phyloP scores from a whole-genome alignment of 306 rosid genomes.

The Macrotyloma uniflorum region DNA sequence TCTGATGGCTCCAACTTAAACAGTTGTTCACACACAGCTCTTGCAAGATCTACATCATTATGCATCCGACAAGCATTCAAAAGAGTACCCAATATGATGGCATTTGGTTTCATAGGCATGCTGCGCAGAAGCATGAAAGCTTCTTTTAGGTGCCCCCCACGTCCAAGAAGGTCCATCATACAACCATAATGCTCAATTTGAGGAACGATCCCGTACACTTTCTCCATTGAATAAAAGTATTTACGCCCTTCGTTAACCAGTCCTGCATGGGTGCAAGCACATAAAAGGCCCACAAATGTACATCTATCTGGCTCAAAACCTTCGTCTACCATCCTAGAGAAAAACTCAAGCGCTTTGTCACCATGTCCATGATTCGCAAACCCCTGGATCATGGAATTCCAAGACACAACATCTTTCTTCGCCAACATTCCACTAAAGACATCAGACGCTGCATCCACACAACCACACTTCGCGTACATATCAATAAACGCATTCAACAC shows the following conservation, averaged over 20 bases:
- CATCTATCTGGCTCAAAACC: slow-evolving; percentile 73
- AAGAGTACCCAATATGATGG: slow-evolving; percentile 69
- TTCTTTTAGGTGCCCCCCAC: slow-evolving; percentile 76
- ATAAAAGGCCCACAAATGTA: slow-evolving; percentile 72
- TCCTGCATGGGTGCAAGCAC: slow-evolving; percentile 85
- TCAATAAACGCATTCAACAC: slow-evolving; percentile 78
- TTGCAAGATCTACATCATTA: slow-evolving; percentile 66
- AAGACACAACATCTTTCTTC: slow-evolving; percentile 69
- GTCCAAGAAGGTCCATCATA: slow-evolving; percentile 85
- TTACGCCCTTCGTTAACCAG: slow-evolving; percentile 69
- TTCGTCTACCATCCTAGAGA: slow-evolving; percentile 61
- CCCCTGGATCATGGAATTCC: slow-evolving; percentile 89
- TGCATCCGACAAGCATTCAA: slow-evolving; percentile 88
- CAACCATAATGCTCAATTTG: slow-evolving; percentile 81
- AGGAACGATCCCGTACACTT: slow-evolving; percentile 65
- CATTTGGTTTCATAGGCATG: slow-evolving; percentile 87
- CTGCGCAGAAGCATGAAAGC: slow-evolving; percentile 66
- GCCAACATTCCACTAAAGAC: slow-evolving; percentile 52
- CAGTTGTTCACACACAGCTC: slow-evolving; percentile 56
- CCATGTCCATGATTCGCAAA: slow-evolving; percentile 82
- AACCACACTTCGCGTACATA: slow-evolving; percentile 87
- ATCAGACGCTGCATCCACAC: slow-evolving; percentile 56
- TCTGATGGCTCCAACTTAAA: slow-evolving; percentile 62
- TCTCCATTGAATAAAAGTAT: slow-evolving; percentile 70
- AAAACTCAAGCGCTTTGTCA: slow-evolving; percentile 67